phyloP scores from a whole-genome alignment of 1,284 basidiomycete genomes.

The Malassezia dermatis region DNA sequence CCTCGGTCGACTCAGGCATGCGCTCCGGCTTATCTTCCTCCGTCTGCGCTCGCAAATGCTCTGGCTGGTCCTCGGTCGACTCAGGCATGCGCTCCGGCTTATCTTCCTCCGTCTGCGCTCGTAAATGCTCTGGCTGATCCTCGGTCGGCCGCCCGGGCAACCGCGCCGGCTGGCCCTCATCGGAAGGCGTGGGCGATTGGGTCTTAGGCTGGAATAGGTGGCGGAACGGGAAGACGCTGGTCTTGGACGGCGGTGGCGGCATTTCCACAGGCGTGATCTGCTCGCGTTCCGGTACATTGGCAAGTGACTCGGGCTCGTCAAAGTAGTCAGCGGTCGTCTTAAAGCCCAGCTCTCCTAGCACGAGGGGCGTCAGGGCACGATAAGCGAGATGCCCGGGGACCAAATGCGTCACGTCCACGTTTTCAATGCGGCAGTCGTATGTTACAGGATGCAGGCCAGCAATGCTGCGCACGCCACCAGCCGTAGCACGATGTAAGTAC shows the following conservation, averaged over 20 bases:
- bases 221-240: not conserved
- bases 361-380: conserved; percentile 42
- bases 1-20: no score
- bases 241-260: not conserved
- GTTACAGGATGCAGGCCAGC: conserved; percentile 45
- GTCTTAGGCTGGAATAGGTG: conserved; percentile 8
- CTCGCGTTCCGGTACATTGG: conserved; percentile 39
- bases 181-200: not conserved
- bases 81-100: no score
- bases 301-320: conserved; percentile 45
- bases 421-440: conserved; percentile 41
- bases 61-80: no score
- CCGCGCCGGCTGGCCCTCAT: not conserved
- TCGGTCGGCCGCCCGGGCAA: not conserved
- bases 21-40: no score
- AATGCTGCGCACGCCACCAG: conserved; percentile 42
- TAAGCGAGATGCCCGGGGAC: conserved; percentile 45
- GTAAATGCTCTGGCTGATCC: no score
- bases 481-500: conserved; percentile 43
- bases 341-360: conserved; percentile 45
- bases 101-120: no score
- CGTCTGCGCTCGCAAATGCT: no score
- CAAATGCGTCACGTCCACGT: conserved; percentile 43
- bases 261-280: conserved; percentile 19
- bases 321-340: conserved; percentile 46